Conservation (phyloP, 2,329 filamentous ascomycete genomes). For the Aaosphaeria pasadenensis region DNA sequence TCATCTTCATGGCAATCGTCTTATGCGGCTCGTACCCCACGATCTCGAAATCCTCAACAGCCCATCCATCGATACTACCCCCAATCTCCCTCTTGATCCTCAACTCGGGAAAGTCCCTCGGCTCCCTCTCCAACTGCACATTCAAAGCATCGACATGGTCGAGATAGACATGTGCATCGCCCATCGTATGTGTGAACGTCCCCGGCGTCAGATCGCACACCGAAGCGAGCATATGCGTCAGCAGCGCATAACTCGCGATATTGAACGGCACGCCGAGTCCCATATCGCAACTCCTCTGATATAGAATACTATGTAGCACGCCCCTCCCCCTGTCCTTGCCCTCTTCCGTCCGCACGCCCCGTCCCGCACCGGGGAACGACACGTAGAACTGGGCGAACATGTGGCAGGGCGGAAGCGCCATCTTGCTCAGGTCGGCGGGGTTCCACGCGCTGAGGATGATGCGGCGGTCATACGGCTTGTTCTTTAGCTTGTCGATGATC, state of each 20-base stretch:
- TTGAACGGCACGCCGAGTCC: constrained; percentile 97
- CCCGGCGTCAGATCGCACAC: constrained; percentile 82
- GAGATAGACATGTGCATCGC: constrained; percentile 93
- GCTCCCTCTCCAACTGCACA: constrained; percentile 76
- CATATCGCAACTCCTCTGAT: constrained; percentile 96
- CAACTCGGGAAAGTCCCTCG: constrained; percentile 75
- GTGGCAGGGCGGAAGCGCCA: constrained; percentile 92
- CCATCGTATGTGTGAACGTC: constrained; percentile 91
- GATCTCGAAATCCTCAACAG: constrained; percentile 80
- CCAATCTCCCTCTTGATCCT: constrained; percentile 66
- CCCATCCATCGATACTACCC: constrained; percentile 86
- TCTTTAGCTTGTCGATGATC: constrained; percentile 80
- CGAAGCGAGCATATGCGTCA: constrained; percentile 93
- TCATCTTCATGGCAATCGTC: constrained; percentile 98
- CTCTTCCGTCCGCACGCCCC: constrained; percentile 10
- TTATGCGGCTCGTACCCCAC: constrained; percentile 89
- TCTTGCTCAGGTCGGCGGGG: constrained; percentile 75
- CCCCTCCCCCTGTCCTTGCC: constrained; percentile 51
- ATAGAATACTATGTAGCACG: constrained; percentile 80
- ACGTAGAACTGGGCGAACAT: constrained; percentile 99
- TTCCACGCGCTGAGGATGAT: constrained; percentile 97
- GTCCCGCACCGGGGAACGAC: constrained; percentile 56
- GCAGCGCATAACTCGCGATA: constrained; percentile 87
- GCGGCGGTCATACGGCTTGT: constrained; percentile 81
- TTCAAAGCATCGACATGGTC: constrained; percentile 89